Evolutionary conservation across 148 eudicot genomes (phyloP).

Genomic region (Vaccinium darrowii): DNA sequence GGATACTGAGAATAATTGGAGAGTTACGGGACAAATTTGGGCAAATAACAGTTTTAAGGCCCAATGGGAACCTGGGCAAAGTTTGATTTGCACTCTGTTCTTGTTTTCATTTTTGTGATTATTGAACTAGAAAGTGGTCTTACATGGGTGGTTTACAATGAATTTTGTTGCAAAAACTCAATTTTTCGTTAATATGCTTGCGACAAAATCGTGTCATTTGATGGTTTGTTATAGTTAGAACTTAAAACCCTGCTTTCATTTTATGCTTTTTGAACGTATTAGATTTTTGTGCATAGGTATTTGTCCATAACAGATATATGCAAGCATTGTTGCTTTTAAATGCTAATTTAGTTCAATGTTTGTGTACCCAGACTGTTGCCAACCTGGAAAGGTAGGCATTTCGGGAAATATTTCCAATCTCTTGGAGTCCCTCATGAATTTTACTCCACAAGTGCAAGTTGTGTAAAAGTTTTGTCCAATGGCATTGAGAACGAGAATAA

Average conservation of each 20-base stretch:
- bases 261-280: background rate
- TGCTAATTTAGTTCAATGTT: conserved; percentile 4
- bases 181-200: background rate
- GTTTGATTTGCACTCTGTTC: background rate
- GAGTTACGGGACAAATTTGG: background rate
- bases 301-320: background rate
- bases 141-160: background rate
- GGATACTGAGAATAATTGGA: background rate
- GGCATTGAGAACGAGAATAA: conserved; percentile 23
- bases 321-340: background rate
- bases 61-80: background rate
- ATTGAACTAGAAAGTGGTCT: background rate
- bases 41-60: background rate
- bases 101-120: background rate
- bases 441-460: conserved; percentile 31
- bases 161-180: background rate
- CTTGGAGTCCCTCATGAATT: conserved; percentile 24
- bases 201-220: background rate
- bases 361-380: conserved; percentile 19
- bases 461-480: conserved; percentile 22
- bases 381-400: conserved; percentile 24
- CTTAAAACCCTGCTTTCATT: background rate
- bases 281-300: background rate
- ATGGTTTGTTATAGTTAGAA: background rate
- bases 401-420: conserved; percentile 3